These are phyloP conservation scores for Boletus tylopilopsis DNA, from an alignment of 768 basidiomycete species.

Conservation along the genomic window DNA sequence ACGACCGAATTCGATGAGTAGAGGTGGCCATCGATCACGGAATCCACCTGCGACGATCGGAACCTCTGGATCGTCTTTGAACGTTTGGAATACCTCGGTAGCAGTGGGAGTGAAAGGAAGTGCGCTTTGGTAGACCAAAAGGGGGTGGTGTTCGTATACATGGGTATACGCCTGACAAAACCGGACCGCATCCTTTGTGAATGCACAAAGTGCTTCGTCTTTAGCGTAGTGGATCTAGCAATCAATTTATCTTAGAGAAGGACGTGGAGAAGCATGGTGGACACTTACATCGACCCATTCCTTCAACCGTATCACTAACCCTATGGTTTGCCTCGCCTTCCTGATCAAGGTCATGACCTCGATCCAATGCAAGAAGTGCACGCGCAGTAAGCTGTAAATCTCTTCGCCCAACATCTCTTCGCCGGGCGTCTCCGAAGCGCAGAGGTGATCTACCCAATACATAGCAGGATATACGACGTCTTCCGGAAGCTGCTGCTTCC, in stretches of 20 bases:
- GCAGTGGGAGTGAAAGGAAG: constrained; percentile 31
- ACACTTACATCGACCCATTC: constrained; percentile 26
- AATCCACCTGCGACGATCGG: constrained; percentile 28
- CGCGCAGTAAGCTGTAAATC: constrained; percentile 18
- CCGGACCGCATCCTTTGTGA: constrained; percentile 27
- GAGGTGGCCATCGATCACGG: constrained; percentile 29
- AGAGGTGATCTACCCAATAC: constrained; percentile 31
- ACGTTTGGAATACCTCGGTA: constrained; percentile 22
- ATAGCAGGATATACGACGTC: constrained; percentile 24
- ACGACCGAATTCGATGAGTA: constrained; percentile 28
- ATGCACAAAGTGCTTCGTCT: constrained; percentile 16
- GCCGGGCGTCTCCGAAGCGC: constrained; percentile 3
- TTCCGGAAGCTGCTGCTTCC: constrained; percentile 19
- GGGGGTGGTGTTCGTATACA: constrained; percentile 32
- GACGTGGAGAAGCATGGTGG: not conserved
- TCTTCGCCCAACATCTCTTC: constrained; percentile 11
- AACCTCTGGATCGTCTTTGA: constrained; percentile 22
- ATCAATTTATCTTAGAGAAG: not conserved
- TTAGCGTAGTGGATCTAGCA: constrained; percentile 10
- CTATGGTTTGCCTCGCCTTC: constrained; percentile 32
- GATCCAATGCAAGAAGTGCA: constrained; percentile 33
- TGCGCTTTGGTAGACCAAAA: constrained; percentile 30
- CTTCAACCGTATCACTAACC: constrained; percentile 21
- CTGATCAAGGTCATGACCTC: constrained; percentile 30
- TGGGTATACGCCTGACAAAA: constrained; percentile 30